Evolutionary conservation across 2,329 filamentous ascomycete genomes (phyloP), one percentile per base, ranked within the genome.

Genomic region (Dactylellina parvicollis): DNA sequence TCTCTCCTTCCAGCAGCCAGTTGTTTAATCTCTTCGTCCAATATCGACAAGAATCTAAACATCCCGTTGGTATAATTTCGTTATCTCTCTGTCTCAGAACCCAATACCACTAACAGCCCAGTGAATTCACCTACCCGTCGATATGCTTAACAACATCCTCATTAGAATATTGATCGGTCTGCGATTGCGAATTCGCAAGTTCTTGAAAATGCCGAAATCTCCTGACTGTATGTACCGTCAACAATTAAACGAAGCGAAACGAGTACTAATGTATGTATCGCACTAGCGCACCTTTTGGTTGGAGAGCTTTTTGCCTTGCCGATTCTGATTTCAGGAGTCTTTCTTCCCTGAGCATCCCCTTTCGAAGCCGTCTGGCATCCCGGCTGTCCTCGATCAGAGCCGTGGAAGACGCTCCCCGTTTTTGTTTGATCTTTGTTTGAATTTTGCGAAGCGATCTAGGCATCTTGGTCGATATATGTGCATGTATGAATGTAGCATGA

Each of bases 341-440:
- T 44, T 73, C 69, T 18, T 73, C 34, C 20, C 69, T 60, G 24
- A 73, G 24, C 60, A 66, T 60, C 14, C 69, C 69, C 12, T 50
- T 65, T 30, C 69, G 59, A 30, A 73, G 54, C 18, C 69, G 42
- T 50, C 40, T 34, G 1, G 69, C 69, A 50, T 73, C 69, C 4
- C 69, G 44, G 30, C 69, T 73, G 32, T 73, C 69, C n/a, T 65
- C 60, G 18, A 73, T 54, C 14, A 73, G 54, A 8, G 69, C 52
- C 9, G 59, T 66, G 2, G 69, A 73, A 20, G 69, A 38, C 8
- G 44, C 54, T 5, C 69, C 69, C 4, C 69, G 52, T 26, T 73
- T 73, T 26, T 59, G 47, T 20, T 66, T 65, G 38, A 73, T 61
- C 18, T 73, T 34, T 1, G 69, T 46, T 44, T 73, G 69, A 4